Evolutionary conservation across 345 rosid species (phyloP), one percentile per base, ranked within the genome.

Genomic region (Adansonia digitata): DNA sequence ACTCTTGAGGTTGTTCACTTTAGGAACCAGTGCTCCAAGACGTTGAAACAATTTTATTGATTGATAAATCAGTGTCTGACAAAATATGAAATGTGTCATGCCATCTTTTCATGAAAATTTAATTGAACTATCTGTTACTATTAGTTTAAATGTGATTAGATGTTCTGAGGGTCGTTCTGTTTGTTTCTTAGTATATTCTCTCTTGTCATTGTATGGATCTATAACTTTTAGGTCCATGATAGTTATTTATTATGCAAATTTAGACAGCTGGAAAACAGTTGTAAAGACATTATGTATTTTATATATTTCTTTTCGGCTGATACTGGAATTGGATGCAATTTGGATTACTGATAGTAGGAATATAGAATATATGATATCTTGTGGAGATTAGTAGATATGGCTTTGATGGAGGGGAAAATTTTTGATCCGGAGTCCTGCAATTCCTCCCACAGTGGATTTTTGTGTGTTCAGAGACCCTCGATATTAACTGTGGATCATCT

Each of bases 401-500:
- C 45, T 18, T 73, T 73, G 76, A 61, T 27, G 67, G 76, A 49
- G 27, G 59, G 53, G 76, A 24, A 31, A 61, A 60, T 49, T 60
- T 27, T 29, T 42, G 66, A 48, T 60, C 11, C 61, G 76, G 69
- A 73, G 31, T 60, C 67, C 75, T 49, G 29, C 81, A n/a, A n/a
- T n/a, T n/a, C n/a, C n/a, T n/a, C n/a, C 74, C 78, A 72, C 79
- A 80, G 75, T 76, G 79, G 75, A 75, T 61, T 67, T 81, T 74
- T 80, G 62, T 82, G 69, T 81, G 79, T 71, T 77, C 57, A 63
- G 73, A 77, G 74, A 77, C 79, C 84, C 74, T 82, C 31, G 3
- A 85, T 85, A 83, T 86, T 82, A 78, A 80, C 69, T 52, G 77
- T 83, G 91, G 84, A 86, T 89, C 87, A 72, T 87, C 85, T 84